Conservation (phyloP, 1,139 yeast genomes). For the Geotrichum klebahnii region DNA sequence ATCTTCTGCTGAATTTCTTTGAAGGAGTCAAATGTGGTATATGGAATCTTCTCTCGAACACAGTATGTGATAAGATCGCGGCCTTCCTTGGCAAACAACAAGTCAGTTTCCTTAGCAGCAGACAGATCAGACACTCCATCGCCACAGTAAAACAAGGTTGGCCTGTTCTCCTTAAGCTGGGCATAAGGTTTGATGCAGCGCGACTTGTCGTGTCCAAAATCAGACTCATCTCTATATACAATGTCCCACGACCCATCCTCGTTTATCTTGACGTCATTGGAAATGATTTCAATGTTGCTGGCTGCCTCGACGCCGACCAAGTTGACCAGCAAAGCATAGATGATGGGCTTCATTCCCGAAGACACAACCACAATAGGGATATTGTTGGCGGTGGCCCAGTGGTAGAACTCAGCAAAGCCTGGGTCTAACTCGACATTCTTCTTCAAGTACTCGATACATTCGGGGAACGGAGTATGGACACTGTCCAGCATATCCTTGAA, state of each 20-base stretch:
- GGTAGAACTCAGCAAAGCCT: constrained; percentile 76
- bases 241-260: constrained; percentile 72
- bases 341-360: constrained; percentile 90
- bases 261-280: constrained; percentile 67
- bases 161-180: constrained; percentile 43
- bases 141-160: constrained; percentile 82
- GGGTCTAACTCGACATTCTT: constrained; percentile 72
- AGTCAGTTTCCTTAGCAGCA: constrained; percentile 92
- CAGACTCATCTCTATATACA: constrained; percentile 74
- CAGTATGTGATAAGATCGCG: constrained; percentile 85
- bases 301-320: constrained; percentile 76
- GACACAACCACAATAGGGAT: constrained; percentile 76
- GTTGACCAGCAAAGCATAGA: constrained; percentile 65
- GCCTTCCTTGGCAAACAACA: constrained; percentile 89
- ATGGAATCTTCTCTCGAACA: constrained; percentile 73
- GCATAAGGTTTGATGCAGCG: constrained; percentile 67
- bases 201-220: constrained; percentile 93
- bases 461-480: constrained; percentile 67
- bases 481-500: constrained; percentile 81
- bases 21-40: constrained; percentile 73
- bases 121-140: constrained; percentile 94
- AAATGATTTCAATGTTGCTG: constrained; percentile 68
- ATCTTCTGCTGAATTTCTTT: constrained; percentile 63
- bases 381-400: constrained; percentile 66
- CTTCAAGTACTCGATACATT: constrained; percentile 60